A percentile compares a stretch with the other conserved stretches of the same genome.
Evolutionary conservation across 176 grass and related monocot species (phyloP).

Genomic region (Oryza glumipatula): DNA sequence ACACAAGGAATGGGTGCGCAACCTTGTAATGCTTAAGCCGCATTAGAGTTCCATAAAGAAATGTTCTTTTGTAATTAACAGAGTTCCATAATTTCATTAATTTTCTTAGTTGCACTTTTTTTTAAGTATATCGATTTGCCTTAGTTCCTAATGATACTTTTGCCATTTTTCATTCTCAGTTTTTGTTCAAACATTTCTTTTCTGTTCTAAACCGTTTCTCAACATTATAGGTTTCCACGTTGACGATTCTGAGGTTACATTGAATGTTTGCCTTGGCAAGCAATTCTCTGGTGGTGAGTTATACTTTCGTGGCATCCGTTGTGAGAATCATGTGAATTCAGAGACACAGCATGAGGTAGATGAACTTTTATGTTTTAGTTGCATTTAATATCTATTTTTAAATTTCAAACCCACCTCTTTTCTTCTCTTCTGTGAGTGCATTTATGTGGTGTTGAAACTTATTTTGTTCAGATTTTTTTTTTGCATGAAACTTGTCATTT

Average conservation of each 20-base stretch:
- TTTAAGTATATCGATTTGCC: neutral
- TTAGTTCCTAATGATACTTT: neutral
- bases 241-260: constrained; percentile 96
- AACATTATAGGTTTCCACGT: constrained; percentile 85
- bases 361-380: neutral
- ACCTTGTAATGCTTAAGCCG: neutral
- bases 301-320: constrained; percentile 90
- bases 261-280: constrained; percentile 97
- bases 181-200: constrained; percentile 1
- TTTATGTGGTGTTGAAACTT: neutral
- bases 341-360: constrained; percentile 82
- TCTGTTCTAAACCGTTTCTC: constrained; percentile 19
- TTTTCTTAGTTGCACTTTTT: neutral
- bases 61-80: neutral
- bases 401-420: neutral
- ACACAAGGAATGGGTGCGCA: neutral
- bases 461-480: neutral
- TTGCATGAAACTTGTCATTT: constrained; percentile 22
- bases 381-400: neutral
- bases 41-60: neutral
- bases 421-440: neutral
- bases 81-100: constrained; percentile 12
- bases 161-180: constrained; percentile 1
- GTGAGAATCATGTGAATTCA: constrained; percentile 96
- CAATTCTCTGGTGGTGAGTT: constrained; percentile 97